Conservation (phyloP, 139 green algal species). For the Ettlia oleoabundans region DNA sequence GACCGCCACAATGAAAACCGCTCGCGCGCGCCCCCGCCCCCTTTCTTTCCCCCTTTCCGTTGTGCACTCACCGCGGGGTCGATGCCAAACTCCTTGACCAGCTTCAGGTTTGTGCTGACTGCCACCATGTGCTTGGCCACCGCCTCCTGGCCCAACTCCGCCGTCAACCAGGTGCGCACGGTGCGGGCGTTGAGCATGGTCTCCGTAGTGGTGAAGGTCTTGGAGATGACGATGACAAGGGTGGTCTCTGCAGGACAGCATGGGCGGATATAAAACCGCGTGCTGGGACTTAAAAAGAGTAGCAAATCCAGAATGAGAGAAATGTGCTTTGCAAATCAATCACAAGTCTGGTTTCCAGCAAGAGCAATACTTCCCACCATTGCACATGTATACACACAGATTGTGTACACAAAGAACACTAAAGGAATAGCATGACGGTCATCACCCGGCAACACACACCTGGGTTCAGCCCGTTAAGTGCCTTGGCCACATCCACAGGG, state of each 20-base stretch:
- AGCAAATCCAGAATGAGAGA: neutral
- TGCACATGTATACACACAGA: no score
- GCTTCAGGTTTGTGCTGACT: constrained; percentile 98
- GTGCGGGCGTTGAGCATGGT: constrained; percentile 99
- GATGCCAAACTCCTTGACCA: constrained; percentile 99
- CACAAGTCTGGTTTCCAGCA: no score
- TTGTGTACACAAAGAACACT: no score
- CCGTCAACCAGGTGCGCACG: constrained; percentile 87
- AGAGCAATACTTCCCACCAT: no score
- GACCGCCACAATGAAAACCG: no score
- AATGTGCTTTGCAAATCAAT: no score
- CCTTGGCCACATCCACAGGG: constrained; percentile 95
- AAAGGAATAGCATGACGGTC: no score
- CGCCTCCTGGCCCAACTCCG: constrained; percentile 78
- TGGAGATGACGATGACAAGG: constrained; percentile 94
- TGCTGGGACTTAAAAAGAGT: no score
- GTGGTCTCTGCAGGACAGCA: constrained; percentile 88
- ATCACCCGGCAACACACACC: neutral
- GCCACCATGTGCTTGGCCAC: constrained; percentile 88
- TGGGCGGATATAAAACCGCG: no score
- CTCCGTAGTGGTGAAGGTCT: constrained; percentile 99
- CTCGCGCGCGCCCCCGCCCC: neutral
- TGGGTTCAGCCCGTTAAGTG: constrained; percentile 83
- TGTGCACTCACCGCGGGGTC: constrained; percentile 79
- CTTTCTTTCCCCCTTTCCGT: no score